Conservation (phyloP, 768 basidiomycete species). For the Lactarius indigo region DNA sequence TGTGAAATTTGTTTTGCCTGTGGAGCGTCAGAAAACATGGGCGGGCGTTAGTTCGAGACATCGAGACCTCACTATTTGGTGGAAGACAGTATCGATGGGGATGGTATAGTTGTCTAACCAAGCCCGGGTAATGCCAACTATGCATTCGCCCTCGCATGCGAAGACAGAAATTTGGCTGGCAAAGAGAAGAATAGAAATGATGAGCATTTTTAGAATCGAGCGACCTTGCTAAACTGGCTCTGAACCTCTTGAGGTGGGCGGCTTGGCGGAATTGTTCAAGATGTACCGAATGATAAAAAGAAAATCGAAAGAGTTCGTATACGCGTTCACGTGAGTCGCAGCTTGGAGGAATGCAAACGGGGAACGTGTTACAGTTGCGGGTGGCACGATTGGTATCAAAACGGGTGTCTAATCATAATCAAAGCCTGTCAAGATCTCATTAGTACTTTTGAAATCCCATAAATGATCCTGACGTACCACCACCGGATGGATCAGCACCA, state of each 20-base stretch:
- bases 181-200: slow-evolving; percentile 23
- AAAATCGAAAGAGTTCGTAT: not conserved
- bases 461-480: slow-evolving; percentile 33
- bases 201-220: slow-evolving; percentile 1
- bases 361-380: not conserved
- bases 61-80: slow-evolving; percentile 40
- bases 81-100: slow-evolving; percentile 40
- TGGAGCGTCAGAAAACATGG: slow-evolving; percentile 20
- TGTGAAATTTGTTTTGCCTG: slow-evolving; percentile 39
- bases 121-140: slow-evolving; percentile 53
- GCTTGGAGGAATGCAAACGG: slow-evolving; percentile 12
- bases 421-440: slow-evolving; percentile 22
- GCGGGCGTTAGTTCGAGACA: slow-evolving; percentile 1
- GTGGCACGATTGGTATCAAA: slow-evolving; percentile 9
- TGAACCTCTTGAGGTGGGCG: not conserved
- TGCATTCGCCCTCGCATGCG: slow-evolving; percentile 73
- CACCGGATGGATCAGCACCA: slow-evolving; percentile 64
- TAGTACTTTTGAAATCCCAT: not conserved
- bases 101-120: slow-evolving; percentile 48
- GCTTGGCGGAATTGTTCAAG: not conserved
- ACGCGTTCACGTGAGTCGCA: slow-evolving; percentile 6
- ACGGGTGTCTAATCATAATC: slow-evolving; percentile 27
- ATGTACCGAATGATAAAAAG: not conserved
- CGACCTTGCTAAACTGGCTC: not conserved
- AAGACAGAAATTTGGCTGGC: slow-evolving; percentile 38